Evolutionary conservation across 2,329 filamentous ascomycete genomes (phyloP).

Genomic region (Acrodontium crateriforme): DNA sequence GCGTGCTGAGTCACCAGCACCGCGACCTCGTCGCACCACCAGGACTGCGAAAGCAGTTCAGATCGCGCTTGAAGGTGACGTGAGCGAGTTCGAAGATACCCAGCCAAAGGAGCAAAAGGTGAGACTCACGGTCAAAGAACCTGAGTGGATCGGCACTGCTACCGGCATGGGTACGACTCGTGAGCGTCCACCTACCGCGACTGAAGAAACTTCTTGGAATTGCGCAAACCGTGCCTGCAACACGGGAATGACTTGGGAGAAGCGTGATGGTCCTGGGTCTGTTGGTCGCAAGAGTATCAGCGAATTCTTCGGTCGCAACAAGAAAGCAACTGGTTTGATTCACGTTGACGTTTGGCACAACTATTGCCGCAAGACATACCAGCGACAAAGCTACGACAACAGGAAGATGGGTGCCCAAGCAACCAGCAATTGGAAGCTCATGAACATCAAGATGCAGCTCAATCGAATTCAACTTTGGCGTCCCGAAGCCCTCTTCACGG

Average conservation of each 20-base stretch:
- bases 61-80: too few species aligned
- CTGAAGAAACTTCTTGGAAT: constrained; percentile 6
- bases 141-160: too few species aligned
- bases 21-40: too few species aligned
- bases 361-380: constrained; percentile 72
- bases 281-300: constrained; percentile 58
- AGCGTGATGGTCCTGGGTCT: too few species aligned
- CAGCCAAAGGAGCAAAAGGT: too few species aligned
- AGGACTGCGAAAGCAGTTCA: too few species aligned
- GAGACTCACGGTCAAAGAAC: too few species aligned
- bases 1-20: too few species aligned
- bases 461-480: constrained; percentile 18
- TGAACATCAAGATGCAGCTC: constrained; percentile 14
- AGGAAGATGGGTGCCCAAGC: constrained; percentile 5
- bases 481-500: constrained; percentile 16
- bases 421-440: constrained; percentile 7
- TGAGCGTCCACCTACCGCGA: constrained; percentile 2
- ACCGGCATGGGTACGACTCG: constrained; percentile 3
- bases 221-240: constrained; percentile 10
- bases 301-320: constrained; percentile 74
- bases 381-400: constrained; percentile 34
- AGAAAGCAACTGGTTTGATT: constrained; percentile 58
- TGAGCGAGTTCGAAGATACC: too few species aligned
- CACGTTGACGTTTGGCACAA: constrained; percentile 58
- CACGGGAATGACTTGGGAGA: constrained; percentile 11